phyloP scores from a whole-genome alignment of 371 early-diverging fungal species.

The Syncephalastrum sp. region DNA sequence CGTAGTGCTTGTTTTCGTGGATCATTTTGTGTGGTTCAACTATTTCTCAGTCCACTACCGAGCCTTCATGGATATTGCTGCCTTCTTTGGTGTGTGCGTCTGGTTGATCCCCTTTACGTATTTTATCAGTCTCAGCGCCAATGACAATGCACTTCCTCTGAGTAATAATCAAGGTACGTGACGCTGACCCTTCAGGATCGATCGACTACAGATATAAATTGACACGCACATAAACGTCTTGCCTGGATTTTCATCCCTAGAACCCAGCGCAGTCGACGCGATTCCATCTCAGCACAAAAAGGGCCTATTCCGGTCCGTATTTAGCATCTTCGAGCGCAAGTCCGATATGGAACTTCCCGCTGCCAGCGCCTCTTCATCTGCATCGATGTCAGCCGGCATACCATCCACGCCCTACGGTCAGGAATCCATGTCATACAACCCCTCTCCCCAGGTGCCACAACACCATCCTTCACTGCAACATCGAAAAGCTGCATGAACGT shows the following conservation, averaged over 20 bases:
- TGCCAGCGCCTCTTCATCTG: slow-evolving; percentile 1
- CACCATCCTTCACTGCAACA: slow-evolving; percentile 12
- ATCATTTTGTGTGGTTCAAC: slow-evolving; percentile 88
- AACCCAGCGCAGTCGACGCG: slow-evolving; percentile 15
- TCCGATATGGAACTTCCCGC: slow-evolving; percentile 1
- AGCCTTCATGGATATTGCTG: slow-evolving; percentile 75
- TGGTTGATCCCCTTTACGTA: slow-evolving; percentile 88
- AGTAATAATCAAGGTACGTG: slow-evolving; percentile 37
- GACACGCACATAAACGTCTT: not conserved
- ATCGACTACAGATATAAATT: not conserved
- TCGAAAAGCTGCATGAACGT: slow-evolving; percentile 19
- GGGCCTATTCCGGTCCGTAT: slow-evolving; percentile 16
- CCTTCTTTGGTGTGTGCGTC: slow-evolving; percentile 84
- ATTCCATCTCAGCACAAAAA: slow-evolving; percentile 22
- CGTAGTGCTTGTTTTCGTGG: slow-evolving; percentile 70
- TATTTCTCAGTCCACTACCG: slow-evolving; percentile 71
- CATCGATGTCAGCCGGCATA: slow-evolving; percentile 4
- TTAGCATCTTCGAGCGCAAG: slow-evolving; percentile 17
- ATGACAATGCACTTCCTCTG: slow-evolving; percentile 80
- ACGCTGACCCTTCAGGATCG: too few species aligned
- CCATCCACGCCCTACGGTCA: not conserved
- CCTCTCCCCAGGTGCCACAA: not conserved
- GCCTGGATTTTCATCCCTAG: not conserved
- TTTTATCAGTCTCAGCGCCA: slow-evolving; percentile 84
- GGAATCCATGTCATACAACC: not conserved